phyloP scores from a whole-genome alignment of 768 basidiomycete species.

The Trametes maxima region DNA sequence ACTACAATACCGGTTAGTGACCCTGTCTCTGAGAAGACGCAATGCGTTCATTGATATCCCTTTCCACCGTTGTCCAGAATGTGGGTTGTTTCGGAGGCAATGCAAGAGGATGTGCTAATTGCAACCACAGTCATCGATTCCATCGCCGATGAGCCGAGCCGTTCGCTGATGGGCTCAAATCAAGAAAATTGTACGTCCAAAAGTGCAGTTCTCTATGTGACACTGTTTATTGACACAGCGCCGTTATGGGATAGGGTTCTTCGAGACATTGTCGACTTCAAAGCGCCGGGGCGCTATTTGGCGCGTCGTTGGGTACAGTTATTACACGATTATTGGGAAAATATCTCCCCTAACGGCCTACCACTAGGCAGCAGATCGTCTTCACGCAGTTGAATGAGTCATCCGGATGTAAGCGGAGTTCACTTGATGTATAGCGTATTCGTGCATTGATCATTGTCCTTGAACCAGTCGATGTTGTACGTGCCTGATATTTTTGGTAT shows the following conservation, averaged over 20 bases:
- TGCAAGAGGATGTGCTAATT: not conserved
- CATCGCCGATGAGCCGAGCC: conserved; percentile 43
- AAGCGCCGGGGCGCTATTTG: conserved; percentile 51
- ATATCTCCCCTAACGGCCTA: not conserved
- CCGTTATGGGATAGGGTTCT: conserved; percentile 43
- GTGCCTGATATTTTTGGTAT: not conserved
- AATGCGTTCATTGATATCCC: not conserved
- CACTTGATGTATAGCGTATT: not conserved
- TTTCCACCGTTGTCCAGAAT: not conserved
- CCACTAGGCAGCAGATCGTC: conserved; percentile 54
- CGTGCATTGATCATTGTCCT: not conserved
- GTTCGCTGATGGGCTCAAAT: conserved; percentile 55
- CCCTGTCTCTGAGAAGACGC: not conserved
- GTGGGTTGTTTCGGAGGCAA: not conserved
- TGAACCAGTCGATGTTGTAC: conserved; percentile 31
- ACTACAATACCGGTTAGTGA: conserved; percentile 52
- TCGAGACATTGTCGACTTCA: conserved; percentile 47
- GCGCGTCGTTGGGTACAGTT: conserved; percentile 52
- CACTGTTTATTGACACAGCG: not conserved
- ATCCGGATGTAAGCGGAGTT: conserved; percentile 37
- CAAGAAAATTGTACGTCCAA: conserved; percentile 52
- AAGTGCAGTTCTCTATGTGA: too few relatives aligned
- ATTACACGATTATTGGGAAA: not conserved
- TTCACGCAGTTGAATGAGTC: conserved; percentile 50
- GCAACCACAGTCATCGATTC: conserved; percentile 43